Conservation (phyloP, 192 early-diverging fungal genomes). For the Backusella tarrabulga region DNA sequence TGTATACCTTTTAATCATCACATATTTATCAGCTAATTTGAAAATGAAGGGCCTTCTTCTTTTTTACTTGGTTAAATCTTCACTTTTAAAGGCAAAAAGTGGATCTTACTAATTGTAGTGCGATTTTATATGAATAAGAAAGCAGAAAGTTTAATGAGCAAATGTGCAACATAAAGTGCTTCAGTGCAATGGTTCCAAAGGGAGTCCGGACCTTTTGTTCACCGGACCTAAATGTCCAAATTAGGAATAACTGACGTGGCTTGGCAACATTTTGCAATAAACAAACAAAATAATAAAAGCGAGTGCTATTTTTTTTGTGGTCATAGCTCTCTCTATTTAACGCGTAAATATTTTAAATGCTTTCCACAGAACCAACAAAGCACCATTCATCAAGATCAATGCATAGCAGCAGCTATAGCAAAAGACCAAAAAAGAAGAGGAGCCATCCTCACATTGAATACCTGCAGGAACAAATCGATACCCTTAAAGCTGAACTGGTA, state of each 20-base stretch:
- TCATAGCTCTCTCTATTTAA: background rate
- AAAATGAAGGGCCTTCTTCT: no score
- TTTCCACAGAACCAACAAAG: background rate
- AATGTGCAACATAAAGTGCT: no score
- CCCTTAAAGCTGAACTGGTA: background rate
- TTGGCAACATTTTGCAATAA: background rate
- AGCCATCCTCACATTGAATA: constrained; percentile 14
- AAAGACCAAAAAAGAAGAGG: background rate
- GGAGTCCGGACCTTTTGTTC: background rate
- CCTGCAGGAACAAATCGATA: background rate
- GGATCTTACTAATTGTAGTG: no score
- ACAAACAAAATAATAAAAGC: background rate
- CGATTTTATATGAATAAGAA: no score
- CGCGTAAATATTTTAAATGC: background rate
- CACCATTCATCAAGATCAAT: background rate
- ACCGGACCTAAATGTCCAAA: background rate
- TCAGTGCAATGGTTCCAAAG: no score
- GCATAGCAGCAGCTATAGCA: background rate
- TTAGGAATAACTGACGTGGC: background rate
- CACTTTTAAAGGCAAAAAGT: no score
- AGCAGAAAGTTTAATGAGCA: no score
- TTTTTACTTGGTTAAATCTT: no score
- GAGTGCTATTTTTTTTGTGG: background rate
- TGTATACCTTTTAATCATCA: no score
- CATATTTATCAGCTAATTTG: no score